phyloP scores from a whole-genome alignment of 768 basidiomycete species.

The Bullera alba region DNA sequence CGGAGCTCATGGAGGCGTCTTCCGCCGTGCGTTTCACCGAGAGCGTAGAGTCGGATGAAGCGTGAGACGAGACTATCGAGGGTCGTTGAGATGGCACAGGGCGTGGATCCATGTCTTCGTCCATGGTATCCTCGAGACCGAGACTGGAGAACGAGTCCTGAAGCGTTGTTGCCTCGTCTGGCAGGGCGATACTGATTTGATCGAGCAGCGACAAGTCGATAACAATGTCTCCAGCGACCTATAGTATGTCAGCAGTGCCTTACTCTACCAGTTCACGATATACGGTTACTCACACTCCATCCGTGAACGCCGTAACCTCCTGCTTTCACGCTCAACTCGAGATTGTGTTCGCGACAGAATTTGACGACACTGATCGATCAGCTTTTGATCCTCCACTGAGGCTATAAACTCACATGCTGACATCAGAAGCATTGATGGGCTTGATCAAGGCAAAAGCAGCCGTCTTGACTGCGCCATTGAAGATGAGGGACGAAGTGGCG shows the following conservation, averaged over 20 bases:
- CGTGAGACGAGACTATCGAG: neutral
- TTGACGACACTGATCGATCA: slow-evolving; percentile 53
- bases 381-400: neutral
- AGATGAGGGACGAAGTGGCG: slow-evolving; percentile 48
- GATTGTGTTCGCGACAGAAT: slow-evolving; percentile 64
- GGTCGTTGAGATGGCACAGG: neutral
- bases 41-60: slow-evolving; percentile 4
- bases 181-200: slow-evolving; percentile 60
- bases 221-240: slow-evolving; percentile 74
- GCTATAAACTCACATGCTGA: slow-evolving; percentile 60
- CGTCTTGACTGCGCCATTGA: slow-evolving; percentile 69
- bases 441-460: slow-evolving; percentile 60
- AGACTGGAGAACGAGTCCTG: slow-evolving; percentile 15
- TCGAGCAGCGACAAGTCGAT: slow-evolving; percentile 67
- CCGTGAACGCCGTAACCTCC: slow-evolving; percentile 89
- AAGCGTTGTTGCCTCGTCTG: slow-evolving; percentile 9
- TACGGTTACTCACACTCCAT: slow-evolving; percentile 53
- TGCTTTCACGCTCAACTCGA: slow-evolving; percentile 75
- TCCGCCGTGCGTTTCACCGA: neutral
- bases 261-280: neutral
- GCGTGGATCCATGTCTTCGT: neutral
- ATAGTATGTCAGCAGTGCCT: neutral
- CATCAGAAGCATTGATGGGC: slow-evolving; percentile 71
- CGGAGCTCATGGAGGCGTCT: neutral
- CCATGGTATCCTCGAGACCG: neutral